Evolutionary conservation across 768 basidiomycete genomes (phyloP), one percentile per base, ranked within the genome.

Genomic region (Lepiota venenata): DNA sequence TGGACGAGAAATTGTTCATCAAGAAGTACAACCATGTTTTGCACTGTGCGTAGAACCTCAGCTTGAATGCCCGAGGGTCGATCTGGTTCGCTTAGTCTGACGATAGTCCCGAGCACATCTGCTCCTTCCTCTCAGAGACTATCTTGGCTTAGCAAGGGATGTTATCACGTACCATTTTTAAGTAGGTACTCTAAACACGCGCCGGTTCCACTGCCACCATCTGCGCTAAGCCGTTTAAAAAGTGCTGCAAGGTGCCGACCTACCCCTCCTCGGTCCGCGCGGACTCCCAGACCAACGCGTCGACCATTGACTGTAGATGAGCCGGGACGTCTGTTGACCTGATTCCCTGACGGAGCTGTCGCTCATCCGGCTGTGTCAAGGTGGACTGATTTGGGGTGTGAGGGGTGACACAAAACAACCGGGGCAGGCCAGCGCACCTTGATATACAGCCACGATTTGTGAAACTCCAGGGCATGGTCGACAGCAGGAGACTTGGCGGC

Each of bases 1-100:
- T 96, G 93, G 3, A 95, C 87, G 16, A 98, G 83, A 63, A 98
- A 97, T 60, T 90, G 89, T 64, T 97, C 93, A 57, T 97, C 93
- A 52, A 98, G 78, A 12, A 93, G 80, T 7, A 94, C 84, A 11
- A 98, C 87, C 80, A 97, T 90, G 61, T 93, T 93, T 61, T 91
- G 90, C 12, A 95, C 89, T 1, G 89, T 79, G 22, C 86, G 82
- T 32, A 98, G 77, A 11, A 96, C 91, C 65, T 93, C 90, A 39
- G 87, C 91, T 66, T 95, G 91, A 59, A 93, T 87, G n/a, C 94
- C 96, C 39, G 83, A 81, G 1, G 93, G 94, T 21, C 88, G 78
- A 66, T 98, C 94, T 0, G 80, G 68, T 64, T 94, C 88, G 63
- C 91, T 93, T 22, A 95, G 82, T 57, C 83, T 82, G 55, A 95